Evolutionary conservation across 441 rosid genomes (phyloP).

Genomic region (Omphalea diandra): DNA sequence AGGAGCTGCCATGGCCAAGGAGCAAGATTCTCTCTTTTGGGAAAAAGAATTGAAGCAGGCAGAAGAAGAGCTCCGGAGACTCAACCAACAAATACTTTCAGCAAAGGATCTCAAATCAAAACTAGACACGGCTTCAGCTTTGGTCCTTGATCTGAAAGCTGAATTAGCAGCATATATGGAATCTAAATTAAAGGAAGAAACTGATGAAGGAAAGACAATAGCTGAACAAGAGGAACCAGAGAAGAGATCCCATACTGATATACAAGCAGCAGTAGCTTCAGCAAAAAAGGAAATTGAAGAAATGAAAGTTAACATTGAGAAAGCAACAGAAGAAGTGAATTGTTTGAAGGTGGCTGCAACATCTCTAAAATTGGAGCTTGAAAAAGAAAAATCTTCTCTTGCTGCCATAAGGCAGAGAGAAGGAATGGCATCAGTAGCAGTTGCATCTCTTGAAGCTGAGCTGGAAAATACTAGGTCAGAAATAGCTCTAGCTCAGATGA

Average conservation of each 20-base stretch:
- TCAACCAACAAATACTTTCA: conserved; percentile 66
- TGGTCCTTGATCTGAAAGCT: conserved; percentile 73
- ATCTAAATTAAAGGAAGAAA: conserved; percentile 58
- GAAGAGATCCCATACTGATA: conserved; percentile 47
- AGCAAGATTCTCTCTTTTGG: conserved; percentile 80
- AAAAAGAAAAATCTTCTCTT: conserved; percentile 62
- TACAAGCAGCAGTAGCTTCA: conserved; percentile 60
- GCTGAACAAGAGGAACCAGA: conserved; percentile 34
- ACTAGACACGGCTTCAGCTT: conserved; percentile 65
- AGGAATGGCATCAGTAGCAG: conserved; percentile 83
- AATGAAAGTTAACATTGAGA: conserved; percentile 67
- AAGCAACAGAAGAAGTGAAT: conserved; percentile 67
- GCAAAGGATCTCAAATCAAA: conserved; percentile 72
- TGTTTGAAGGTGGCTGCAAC: conserved; percentile 67
- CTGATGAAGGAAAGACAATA: conserved; percentile 22
- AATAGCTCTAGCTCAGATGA: conserved; percentile 57
- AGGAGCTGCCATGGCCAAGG: conserved; percentile 86
- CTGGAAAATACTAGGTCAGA: conserved; percentile 61
- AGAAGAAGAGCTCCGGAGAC: conserved; percentile 74
- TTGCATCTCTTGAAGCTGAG: conserved; percentile 79
- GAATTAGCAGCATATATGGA: conserved; percentile 88
- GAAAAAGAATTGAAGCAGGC: conserved; percentile 88
- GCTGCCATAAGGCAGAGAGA: conserved; percentile 69
- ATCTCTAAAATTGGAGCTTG: conserved; percentile 65
- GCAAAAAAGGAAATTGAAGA: conserved; percentile 85